A percentile compares a stretch with the other conserved stretches of the same genome.
phyloP scores from a whole-genome alignment of 2,329 filamentous ascomycete genomes.

The Aureobasidium sp. region DNA sequence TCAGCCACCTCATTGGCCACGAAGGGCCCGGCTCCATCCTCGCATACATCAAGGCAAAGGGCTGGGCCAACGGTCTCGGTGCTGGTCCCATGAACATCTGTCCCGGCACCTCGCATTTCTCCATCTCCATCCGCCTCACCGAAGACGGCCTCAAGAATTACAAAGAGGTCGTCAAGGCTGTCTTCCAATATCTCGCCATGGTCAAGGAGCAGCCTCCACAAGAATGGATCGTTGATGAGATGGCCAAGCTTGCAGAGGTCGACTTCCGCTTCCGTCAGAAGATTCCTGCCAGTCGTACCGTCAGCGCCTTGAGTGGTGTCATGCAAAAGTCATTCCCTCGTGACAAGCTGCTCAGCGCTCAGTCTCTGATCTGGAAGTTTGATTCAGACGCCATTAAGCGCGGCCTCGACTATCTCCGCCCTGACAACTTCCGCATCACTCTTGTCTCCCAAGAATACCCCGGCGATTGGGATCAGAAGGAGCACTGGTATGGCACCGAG shows the following conservation, averaged over 20 bases:
- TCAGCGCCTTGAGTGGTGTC: constrained; percentile 71
- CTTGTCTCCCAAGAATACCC: constrained; percentile 79
- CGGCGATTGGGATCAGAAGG: constrained; percentile 76
- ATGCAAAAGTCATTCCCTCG: constrained; percentile 90
- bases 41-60: constrained; percentile 81
- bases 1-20: constrained; percentile 84
- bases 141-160: constrained; percentile 80
- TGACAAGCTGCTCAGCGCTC: constrained; percentile 79
- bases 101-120: constrained; percentile 74
- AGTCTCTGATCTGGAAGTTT: constrained; percentile 70
- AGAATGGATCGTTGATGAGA: constrained; percentile 90
- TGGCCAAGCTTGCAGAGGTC: constrained; percentile 82
- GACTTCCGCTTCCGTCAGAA: constrained; percentile 96
- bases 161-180: constrained; percentile 69
- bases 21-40: constrained; percentile 90
- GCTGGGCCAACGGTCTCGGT: constrained; percentile 78
- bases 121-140: constrained; percentile 70
- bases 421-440: constrained; percentile 83
- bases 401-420: constrained; percentile 65
- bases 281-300: constrained; percentile 80
- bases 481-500: constrained; percentile 97
- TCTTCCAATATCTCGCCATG: constrained; percentile 89
- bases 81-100: constrained; percentile 71
- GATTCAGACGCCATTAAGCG: constrained; percentile 68
- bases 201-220: constrained; percentile 73